These are phyloP conservation scores for Puya raimondii DNA, from an alignment of 176 grass and related monocot species.

Conservation along the genomic window DNA sequence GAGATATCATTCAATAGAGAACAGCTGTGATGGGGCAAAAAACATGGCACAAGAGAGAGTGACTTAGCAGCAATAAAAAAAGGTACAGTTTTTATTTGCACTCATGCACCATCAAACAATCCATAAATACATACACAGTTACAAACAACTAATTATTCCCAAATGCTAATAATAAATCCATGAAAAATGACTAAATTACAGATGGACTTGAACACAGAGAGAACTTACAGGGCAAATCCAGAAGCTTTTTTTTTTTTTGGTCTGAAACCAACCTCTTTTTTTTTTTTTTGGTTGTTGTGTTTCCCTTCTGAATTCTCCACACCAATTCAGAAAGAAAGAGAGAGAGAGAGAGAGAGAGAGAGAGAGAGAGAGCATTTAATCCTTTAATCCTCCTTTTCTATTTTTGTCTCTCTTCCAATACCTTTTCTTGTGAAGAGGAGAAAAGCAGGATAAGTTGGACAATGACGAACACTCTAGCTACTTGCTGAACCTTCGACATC, in stretches of 20 bases:
- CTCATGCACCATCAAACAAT: not conserved
- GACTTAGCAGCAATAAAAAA: too few relatives aligned
- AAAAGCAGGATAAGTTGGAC: too few relatives aligned
- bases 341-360: not conserved
- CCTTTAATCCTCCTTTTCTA: too few relatives aligned
- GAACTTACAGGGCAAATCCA: not conserved
- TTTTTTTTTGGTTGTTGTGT: not conserved
- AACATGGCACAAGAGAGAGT: not conserved
- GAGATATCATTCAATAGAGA: not conserved
- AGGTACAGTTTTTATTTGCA: not conserved
- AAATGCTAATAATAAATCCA: slow-evolving; percentile 7
- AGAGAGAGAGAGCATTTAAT: too few relatives aligned
- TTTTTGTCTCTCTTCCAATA: too few relatives aligned
- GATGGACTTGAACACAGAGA: slow-evolving; percentile 2
- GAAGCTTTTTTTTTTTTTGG: not conserved
- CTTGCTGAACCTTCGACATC: not conserved
- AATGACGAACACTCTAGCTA: too few relatives aligned
- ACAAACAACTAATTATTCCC: not conserved
- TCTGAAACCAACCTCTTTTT: not conserved
- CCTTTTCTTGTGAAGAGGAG: too few relatives aligned
- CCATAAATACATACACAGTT: slow-evolving; percentile 1
- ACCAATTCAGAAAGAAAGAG: not conserved
- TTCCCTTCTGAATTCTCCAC: slow-evolving; percentile 2
- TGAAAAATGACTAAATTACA: slow-evolving; percentile 2
- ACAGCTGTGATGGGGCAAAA: not conserved